Percentiles rank a stretch among this genome's conserved stretches.
phyloP scores from a whole-genome alignment of 768 basidiomycete species.

The Chalciporus chontae region DNA sequence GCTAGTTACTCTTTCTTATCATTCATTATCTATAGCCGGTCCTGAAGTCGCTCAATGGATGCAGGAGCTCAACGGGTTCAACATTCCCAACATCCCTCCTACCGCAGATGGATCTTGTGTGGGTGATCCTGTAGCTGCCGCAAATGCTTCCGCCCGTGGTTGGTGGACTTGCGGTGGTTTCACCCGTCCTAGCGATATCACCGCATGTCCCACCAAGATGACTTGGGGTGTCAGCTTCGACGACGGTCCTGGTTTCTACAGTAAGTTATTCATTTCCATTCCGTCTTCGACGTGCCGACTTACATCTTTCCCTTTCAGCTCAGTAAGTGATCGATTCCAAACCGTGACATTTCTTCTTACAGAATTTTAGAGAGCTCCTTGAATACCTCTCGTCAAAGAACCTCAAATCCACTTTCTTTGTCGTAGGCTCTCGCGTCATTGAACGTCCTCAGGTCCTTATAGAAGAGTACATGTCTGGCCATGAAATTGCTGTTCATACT shows the following conservation, averaged over 20 bases:
- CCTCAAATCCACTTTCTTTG: constrained; percentile 85
- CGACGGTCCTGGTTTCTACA: constrained; percentile 85
- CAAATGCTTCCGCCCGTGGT: constrained; percentile 58
- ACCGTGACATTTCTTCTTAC: not conserved
- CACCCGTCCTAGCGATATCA: constrained; percentile 58
- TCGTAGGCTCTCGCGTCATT: constrained; percentile 81
- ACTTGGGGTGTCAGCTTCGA: constrained; percentile 86
- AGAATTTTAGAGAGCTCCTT: constrained; percentile 52
- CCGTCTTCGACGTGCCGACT: not conserved
- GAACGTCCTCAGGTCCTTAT: constrained; percentile 72
- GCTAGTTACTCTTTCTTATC: not conserved
- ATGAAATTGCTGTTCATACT: constrained; percentile 83
- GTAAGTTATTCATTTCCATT: constrained; percentile 39
- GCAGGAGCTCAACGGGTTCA: constrained; percentile 65
- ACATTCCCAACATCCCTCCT: constrained; percentile 63
- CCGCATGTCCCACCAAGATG: constrained; percentile 59
- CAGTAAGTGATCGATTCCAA: constrained; percentile 37
- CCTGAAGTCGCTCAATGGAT: constrained; percentile 70
- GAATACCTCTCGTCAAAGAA: constrained; percentile 63
- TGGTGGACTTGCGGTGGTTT: constrained; percentile 92
- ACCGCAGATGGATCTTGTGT: constrained; percentile 70
- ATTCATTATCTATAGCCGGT: not conserved
- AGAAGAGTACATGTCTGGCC: constrained; percentile 75
- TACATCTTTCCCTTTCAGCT: constrained; percentile 33
- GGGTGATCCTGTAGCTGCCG: constrained; percentile 52